These are phyloP conservation scores for Anisodus acutangulus DNA, from an alignment of 257 asterid genomes.

Conservation along the genomic window DNA sequence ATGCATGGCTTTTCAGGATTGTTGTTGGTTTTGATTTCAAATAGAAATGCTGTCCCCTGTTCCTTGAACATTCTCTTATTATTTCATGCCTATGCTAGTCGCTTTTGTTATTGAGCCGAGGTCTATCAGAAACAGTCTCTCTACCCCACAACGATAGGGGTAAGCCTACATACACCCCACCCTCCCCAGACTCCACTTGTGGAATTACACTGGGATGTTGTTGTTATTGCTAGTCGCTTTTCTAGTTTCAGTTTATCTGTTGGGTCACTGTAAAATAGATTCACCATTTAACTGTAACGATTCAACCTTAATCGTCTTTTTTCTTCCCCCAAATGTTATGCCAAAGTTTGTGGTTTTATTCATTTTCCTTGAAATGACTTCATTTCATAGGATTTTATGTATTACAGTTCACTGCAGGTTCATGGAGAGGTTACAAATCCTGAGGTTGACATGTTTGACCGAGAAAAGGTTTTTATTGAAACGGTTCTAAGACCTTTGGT, in stretches of 20 bases:
- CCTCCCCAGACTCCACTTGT: too few relatives aligned
- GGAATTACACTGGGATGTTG: too few relatives aligned
- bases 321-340: background rate
- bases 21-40: background rate
- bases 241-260: slow-evolving; percentile 15
- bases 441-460: slow-evolving; percentile 86
- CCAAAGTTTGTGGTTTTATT: background rate
- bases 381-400: slow-evolving; percentile 15
- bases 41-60: background rate
- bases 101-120: background rate
- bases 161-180: too few relatives aligned
- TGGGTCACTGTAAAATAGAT: background rate
- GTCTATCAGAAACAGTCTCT: too few relatives aligned
- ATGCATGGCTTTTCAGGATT: background rate
- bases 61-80: slow-evolving; percentile 1
- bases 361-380: slow-evolving; percentile 6
- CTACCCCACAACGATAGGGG: too few relatives aligned
- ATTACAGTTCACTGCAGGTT: slow-evolving; percentile 52
- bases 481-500: slow-evolving; percentile 70
- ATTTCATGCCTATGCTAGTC: slow-evolving; percentile 17
- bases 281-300: background rate
- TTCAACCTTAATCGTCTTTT: slow-evolving; percentile 4
- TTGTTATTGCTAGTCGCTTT: background rate
- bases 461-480: slow-evolving; percentile 88
- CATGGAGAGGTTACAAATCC: slow-evolving; percentile 94